Percentiles rank a stretch among this genome's conserved stretches.
phyloP scores from a whole-genome alignment of 202 grass and related monocot genomes.

The Schoenoplectus triqueter region DNA sequence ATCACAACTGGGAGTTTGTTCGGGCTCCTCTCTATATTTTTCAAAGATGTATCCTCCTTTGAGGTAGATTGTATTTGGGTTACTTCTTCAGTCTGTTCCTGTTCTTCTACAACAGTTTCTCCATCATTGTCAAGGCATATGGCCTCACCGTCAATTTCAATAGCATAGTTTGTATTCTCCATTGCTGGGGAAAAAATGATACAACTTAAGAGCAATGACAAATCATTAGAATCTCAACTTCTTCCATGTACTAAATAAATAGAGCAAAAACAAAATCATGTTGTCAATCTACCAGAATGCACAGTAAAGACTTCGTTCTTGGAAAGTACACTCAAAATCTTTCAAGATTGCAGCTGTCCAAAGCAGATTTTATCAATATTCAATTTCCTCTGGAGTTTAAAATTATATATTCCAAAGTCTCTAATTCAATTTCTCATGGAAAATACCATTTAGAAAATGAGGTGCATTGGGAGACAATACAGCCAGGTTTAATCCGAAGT shows the following conservation, averaged over 20 bases:
- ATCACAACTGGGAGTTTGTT: slow-evolving; percentile 51
- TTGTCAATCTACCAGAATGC: background rate
- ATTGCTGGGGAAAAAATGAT: slow-evolving; percentile 45
- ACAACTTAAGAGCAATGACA: background rate
- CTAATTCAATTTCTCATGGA: background rate
- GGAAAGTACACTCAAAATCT: background rate
- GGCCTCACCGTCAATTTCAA: slow-evolving; percentile 71
- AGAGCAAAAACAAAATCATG: background rate
- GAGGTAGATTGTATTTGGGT: slow-evolving; percentile 42
- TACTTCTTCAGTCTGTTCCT: slow-evolving; percentile 40
- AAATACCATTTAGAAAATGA: background rate
- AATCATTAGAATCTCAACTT: background rate
- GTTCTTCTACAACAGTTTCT: slow-evolving; percentile 49
- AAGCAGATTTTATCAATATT: slow-evolving; percentile 12
- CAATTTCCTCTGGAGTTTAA: background rate
- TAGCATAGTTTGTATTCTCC: slow-evolving; percentile 63
- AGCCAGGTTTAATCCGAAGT: background rate
- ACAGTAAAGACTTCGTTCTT: background rate
- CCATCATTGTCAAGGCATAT: slow-evolving; percentile 59
- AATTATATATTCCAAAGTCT: background rate
- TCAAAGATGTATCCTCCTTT: slow-evolving; percentile 35
- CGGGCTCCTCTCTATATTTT: slow-evolving; percentile 42
- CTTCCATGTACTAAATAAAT: background rate
- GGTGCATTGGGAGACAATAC: background rate
- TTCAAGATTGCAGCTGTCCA: background rate